Evolutionary conservation across 805 yeast species (phyloP), one percentile per base, ranked within the genome.

Genomic region (Saturnispora dispora): DNA sequence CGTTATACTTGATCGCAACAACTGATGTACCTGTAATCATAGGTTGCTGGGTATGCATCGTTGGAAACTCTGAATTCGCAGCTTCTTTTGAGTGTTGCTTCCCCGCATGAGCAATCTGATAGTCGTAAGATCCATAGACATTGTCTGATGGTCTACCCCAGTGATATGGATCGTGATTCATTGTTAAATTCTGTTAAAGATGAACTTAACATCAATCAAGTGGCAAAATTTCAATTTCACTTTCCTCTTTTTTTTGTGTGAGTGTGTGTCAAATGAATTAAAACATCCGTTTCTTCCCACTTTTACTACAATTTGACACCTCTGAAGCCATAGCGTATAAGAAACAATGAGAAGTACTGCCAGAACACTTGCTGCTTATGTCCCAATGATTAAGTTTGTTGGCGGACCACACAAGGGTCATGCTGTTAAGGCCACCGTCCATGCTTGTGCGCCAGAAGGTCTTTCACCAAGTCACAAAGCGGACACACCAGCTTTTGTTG

Each of bases 11-110:
- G 69, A 91, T 77, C 8, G 93, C 95, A 59, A 93, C 76, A 22
- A 93, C 99, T 35, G 96, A 88, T 0, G 98, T 88, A 64, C 99
- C 98, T 13, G 99, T 93, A 54, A 93, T 88, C 58, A 87, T 85
- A 46, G 99, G 99, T 64, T 83, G 88, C 66, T 88, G 96, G 2
- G 99, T 91, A 67, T 87, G 83, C 82, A 82, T 79, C 51, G 74
- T 78, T 30, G 97, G 96, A 64, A 81, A 76, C 44, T 71, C 71
- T 37, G 41, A 37, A 37, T 37, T 37, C 23, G 41, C 22, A 9
- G 30, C 41, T 27, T 23, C 22, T 4, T 27, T 25, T 3, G 7
- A 17, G 22, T 27, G 22, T 11, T 22, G 23, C 18, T 42, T 42
- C 5, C 51, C 51, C 1, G 89, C 89, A 56, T 81, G 70, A 46